Base-by-base conservation (phyloP, 768 basidiomycete genomes). In the Omphalotus guepiniiformis region DNA sequence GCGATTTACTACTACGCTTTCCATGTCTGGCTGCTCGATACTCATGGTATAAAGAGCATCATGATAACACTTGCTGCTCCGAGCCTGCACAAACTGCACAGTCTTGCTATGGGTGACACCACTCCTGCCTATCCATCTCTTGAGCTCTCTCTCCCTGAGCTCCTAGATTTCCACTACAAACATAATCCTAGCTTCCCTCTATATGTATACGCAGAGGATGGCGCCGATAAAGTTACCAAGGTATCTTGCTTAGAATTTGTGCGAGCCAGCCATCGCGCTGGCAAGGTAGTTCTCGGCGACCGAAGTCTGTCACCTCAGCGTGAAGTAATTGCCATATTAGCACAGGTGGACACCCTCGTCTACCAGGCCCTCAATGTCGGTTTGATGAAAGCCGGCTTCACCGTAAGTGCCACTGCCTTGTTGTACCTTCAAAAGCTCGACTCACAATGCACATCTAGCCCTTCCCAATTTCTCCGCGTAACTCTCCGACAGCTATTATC, bases 231-330 rank as follows among this genome's bases (percentile, higher is more conserved):
- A 2, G 48, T 63, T 8, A 58, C 61, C 5, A 45, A 37, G n/a
- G 64, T 78, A 23, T 63, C 68, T 4, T 65, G 67, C 41, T 46
- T 72, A 6, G 73, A 78, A 43, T 78, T 76, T 52, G 66, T 63
- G 15, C 67, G 69, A 8, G 76, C 74, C 7, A 65, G 63, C 34
- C 69, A 76, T 48, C 67, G 74, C 13, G 58, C 69, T 19, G 73
- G 74, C 0, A 70, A 70, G 50, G 49, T 55, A 18, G 36, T 76
- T 11, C 62, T 69, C 13, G 73, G 72, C 0, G 51, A 53, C 15
- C 62, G 67, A 2, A 42, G 40, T 27, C 59, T 67, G 1, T n/a
- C n/a, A n/a, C 50, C 53, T 2, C 62, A 69, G n/a, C 63, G 62
- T 8, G 58, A 58, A 18, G 59, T 72, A 3, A 49, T 75, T 4